Percentiles rank a stretch among this genome's conserved stretches.
Evolutionary conservation across 768 basidiomycete species (phyloP).

Genomic region (Suillus spraguei): DNA sequence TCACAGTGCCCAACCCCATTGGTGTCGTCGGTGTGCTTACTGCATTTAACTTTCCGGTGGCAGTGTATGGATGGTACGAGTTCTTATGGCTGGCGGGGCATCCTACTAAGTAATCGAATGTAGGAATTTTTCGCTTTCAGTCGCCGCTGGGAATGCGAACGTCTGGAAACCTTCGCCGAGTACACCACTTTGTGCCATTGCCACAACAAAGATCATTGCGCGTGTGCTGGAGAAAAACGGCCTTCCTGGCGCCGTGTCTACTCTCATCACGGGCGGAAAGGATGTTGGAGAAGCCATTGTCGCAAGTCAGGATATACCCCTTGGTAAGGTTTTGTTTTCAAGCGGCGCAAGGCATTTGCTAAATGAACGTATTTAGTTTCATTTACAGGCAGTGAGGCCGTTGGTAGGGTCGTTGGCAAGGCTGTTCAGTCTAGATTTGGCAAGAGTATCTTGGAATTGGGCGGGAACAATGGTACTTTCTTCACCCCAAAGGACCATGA

Average conservation of each 20-base stretch:
- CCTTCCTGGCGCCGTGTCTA: constrained; percentile 81
- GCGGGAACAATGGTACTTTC: constrained; percentile 87
- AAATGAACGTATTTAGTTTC: constrained; percentile 50
- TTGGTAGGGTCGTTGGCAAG: constrained; percentile 88
- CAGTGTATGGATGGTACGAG: constrained; percentile 85
- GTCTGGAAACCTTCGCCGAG: constrained; percentile 94
- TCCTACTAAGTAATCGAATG: not conserved
- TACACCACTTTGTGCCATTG: constrained; percentile 90
- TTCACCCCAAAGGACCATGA: constrained; percentile 20
- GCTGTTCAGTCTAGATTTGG: constrained; percentile 87
- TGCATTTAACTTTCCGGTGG: constrained; percentile 97
- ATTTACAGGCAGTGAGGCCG: constrained; percentile 92
- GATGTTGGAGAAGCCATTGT: constrained; percentile 81
- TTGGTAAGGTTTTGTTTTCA: constrained; percentile 51
- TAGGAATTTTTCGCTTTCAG: constrained; percentile 89
- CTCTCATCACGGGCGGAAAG: constrained; percentile 82
- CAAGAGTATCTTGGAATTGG: constrained; percentile 87
- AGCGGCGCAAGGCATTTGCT: not conserved
- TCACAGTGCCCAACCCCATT: constrained; percentile 86
- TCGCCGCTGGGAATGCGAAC: constrained; percentile 91
- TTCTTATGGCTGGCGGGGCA: not conserved
- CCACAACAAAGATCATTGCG: constrained; percentile 84
- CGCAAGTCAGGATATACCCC: constrained; percentile 70
- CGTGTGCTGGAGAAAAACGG: constrained; percentile 80
- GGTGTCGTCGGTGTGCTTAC: constrained; percentile 76